phyloP scores from a whole-genome alignment of 257 asterid genomes.

The Ehretia macrophylla region DNA sequence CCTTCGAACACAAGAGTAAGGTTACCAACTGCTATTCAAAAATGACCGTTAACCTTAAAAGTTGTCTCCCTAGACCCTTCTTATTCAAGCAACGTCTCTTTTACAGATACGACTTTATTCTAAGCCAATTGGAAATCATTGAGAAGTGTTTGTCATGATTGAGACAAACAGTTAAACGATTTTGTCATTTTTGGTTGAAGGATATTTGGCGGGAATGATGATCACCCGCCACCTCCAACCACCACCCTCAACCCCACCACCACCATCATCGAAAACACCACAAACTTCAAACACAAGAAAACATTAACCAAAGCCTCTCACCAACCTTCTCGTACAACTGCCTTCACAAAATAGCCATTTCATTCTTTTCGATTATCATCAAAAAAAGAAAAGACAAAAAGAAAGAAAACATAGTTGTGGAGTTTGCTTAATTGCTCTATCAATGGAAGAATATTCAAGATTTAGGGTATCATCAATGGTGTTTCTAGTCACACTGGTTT shows the following conservation, averaged over 20 bases:
- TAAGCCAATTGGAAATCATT: too few species aligned
- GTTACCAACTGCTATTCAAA: too few species aligned
- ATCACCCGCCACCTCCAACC: constrained; percentile 73
- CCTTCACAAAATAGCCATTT: background rate
- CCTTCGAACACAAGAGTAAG: too few species aligned
- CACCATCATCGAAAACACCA: background rate
- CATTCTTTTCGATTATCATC: background rate
- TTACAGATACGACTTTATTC: too few species aligned
- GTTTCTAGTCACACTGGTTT: constrained; percentile 14
- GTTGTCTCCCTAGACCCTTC: too few species aligned
- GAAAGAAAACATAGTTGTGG: background rate
- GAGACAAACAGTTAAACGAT: too few species aligned
- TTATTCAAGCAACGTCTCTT: too few species aligned
- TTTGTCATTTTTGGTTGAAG: constrained; percentile 24
- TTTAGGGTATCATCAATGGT: constrained; percentile 2
- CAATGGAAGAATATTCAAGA: constrained; percentile 41
- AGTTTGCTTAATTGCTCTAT: background rate
- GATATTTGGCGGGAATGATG: constrained; percentile 40
- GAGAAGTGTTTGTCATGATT: too few species aligned
- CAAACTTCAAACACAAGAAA: constrained; percentile 20
- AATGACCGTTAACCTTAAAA: too few species aligned
- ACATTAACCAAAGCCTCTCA: constrained; percentile 1
- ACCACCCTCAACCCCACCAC: constrained; percentile 55
- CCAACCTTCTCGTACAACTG: background rate
- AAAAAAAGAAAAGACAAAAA: too few species aligned